Base-by-base conservation (phyloP, 345 rosid genomes). In the Ailanthus altissimus region DNA sequence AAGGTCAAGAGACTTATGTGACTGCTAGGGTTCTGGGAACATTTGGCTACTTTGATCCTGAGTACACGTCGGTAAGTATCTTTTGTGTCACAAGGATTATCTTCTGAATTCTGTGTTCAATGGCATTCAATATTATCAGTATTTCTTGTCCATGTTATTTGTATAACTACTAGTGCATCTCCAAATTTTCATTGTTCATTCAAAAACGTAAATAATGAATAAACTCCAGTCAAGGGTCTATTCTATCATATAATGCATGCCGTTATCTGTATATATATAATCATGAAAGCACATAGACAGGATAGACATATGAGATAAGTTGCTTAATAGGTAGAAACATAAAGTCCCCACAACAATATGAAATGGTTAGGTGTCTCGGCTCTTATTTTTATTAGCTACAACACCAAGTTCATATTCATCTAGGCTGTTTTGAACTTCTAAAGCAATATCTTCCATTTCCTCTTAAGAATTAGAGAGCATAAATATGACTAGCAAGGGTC, bases 11-110 rank as follows among this genome's bases (percentile, higher is more conserved):
- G 65, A 88, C 77, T 20, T 87, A 85, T 51, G 90, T 91, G 69
- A 93, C 99, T 28, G 99, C 99, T 23, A 88, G 93, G 82, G 96
- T 95, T 86, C 93, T 95, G 5, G 99, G 99, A 72, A 95, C 99
- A 32, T 95, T 95, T 61, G 99, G 99, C 84, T 95, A 95, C 77
- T 95, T 95, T 14, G 99, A 95, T 73, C 98, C 99, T 26, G 98
- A 95, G 81, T 95, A 95, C 71, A 93, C 99, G 78, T 91, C 98
- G 75, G 99, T 95, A 87, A 12, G 84, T 71, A 70, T 63, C 70
- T 64, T 2, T 32, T 73, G 42, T 50, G 4, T 50, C 43, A 47
- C 11, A 47, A 20, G 12, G 2, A 77, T 59, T 63, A 60, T n/a
- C 57, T 63, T 16, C 60, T 49, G 14, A 9, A 46, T 47, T 23